A percentile compares a stretch with the other conserved stretches of the same genome.
phyloP scores from a whole-genome alignment of 2,329 filamentous ascomycete genomes.

The Fusarium sp. region DNA sequence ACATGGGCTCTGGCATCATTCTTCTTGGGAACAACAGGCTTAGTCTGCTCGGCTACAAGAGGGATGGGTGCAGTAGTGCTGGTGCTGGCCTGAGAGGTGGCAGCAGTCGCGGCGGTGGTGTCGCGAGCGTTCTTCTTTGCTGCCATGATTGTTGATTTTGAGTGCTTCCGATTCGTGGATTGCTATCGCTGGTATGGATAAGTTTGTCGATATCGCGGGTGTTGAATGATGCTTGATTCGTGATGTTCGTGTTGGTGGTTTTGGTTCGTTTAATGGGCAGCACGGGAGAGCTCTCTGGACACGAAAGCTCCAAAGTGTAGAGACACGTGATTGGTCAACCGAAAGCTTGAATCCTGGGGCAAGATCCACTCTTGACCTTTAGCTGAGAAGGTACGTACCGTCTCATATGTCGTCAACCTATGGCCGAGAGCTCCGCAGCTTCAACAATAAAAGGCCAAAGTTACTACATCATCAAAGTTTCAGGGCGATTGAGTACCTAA shows the following conservation, averaged over 20 bases:
- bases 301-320: constrained; percentile 52
- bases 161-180: not conserved
- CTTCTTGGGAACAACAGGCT: constrained; percentile 39
- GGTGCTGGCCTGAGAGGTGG: constrained; percentile 46
- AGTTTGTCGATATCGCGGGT: not conserved
- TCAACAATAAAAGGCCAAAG: not conserved
- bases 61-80: constrained; percentile 45
- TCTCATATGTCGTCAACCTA: constrained; percentile 31
- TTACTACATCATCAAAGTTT: not conserved
- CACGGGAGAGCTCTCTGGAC: constrained; percentile 46
- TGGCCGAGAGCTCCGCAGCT: constrained; percentile 20
- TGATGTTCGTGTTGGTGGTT: constrained; percentile 20
- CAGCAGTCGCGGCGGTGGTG: constrained; percentile 50
- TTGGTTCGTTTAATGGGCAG: constrained; percentile 22
- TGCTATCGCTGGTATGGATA: not conserved
- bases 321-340: constrained; percentile 48
- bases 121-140: constrained; percentile 60
- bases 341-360: constrained; percentile 22
- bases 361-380: constrained; percentile 1
- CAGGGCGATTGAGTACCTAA: not conserved
- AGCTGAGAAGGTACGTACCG: constrained; percentile 7
- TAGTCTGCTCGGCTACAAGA: constrained; percentile 33
- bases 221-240: constrained; percentile 18
- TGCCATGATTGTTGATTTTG: constrained; percentile 55
- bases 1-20: constrained; percentile 40